Evolutionary conservation across 495 filamentous ascomycete species (phyloP).

Genomic region (Pyrenula massariospora): DNA sequence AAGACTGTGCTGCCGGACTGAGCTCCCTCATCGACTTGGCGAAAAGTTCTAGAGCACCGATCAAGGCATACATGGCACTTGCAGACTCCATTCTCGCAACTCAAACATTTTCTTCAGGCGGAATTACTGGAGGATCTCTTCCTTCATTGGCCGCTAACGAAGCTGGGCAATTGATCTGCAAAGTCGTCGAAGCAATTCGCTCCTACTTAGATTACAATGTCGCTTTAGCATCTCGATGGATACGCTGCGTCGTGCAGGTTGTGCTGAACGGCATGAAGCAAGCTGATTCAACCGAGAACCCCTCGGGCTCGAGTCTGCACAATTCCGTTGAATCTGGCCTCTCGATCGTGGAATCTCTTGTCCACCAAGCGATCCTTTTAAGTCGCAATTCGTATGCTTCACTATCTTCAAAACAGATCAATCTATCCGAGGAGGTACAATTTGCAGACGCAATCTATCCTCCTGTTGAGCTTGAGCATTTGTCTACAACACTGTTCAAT

Average conservation of each 20-base stretch:
- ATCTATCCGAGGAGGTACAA: constrained; percentile 4
- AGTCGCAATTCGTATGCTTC: neutral
- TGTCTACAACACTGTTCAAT: constrained; percentile 66
- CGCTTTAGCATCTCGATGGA: constrained; percentile 52
- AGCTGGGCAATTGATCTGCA: neutral
- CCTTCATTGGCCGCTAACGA: neutral
- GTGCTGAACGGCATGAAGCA: constrained; percentile 24
- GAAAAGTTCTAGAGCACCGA: neutral
- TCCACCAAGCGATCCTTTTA: neutral
- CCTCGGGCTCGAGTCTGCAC: neutral
- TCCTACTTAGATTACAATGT: constrained; percentile 17
- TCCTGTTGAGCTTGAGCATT: constrained; percentile 61
- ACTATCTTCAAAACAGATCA: neutral
- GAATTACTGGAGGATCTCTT: neutral
- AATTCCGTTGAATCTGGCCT: neutral
- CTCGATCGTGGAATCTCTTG: neutral
- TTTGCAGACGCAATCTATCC: constrained; percentile 49
- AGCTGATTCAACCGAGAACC: neutral
- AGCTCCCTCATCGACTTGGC: neutral
- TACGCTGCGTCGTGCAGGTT: constrained; percentile 59
- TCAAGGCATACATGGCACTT: neutral
- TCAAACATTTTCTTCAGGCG: neutral
- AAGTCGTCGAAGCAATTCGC: neutral
- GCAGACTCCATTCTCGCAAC: neutral
- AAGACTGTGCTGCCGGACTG: neutral